Evolutionary conservation across 345 rosid genomes (phyloP), one percentile per base, ranked within the genome.

Genomic region (Brassica cretica): DNA sequence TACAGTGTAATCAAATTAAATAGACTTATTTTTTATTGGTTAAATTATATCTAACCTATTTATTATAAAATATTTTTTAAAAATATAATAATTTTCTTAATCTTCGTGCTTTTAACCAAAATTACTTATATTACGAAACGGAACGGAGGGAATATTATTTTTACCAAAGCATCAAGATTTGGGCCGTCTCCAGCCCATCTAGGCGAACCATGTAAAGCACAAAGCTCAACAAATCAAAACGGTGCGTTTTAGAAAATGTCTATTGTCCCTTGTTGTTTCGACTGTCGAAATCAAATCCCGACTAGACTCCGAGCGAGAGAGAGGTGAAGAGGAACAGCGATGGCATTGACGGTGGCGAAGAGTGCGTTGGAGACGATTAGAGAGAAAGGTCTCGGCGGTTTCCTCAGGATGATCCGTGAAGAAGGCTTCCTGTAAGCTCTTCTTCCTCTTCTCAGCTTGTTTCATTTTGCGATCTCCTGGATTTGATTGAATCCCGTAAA

Each of bases 291-390:
- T 49, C 56, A 8, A 49, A 49, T 49, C 56, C 18, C 14, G 56
- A 18, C 56, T 46, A 46, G 56, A n/a, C n/a, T 49, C 56, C 35
- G 76, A 63, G 33, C 66, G 72, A 16, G 21, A 41, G 65, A 44
- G 44, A 37, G 44, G 44, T 37, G 44, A 44, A 44, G 55, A n/a
- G 70, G 6, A 72, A 53, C 30, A 73, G 85, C 75, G 80, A 95
- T 95, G 99, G 98, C 94, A 64, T 77, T 86, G 76, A 82, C 85
- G 72, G 89, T 87, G 86, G 82, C 90, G 86, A 90, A 88, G 78
- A 89, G 87, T 70, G 92, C 80, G 27, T 37, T 87, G 80, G 85
- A 83, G 83, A 33, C 91, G 80, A 85, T 93, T 82, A 85, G 74
- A 63, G 97, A 89, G 82, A 91, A 78, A 82, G 99, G 98, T 8